phyloP scores from a whole-genome alignment of 345 rosid genomes.

The Eucalyptus viminalis region DNA sequence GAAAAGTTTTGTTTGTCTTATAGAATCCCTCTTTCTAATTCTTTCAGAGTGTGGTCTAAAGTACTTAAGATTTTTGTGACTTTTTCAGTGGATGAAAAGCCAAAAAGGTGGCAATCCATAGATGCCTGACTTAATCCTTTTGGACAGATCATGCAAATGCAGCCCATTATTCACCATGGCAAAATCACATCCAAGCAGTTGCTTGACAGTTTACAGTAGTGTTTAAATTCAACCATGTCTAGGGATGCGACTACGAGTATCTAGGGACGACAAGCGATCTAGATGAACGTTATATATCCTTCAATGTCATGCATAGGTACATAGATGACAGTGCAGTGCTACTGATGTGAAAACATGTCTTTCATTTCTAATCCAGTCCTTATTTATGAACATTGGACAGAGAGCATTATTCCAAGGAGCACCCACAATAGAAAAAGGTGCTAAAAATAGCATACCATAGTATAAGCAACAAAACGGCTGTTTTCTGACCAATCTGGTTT shows the following conservation, averaged over 20 bases:
- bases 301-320: neutral
- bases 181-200: neutral
- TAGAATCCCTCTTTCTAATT: neutral
- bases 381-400: neutral
- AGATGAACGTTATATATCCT: neutral
- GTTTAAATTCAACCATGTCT: neutral
- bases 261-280: neutral
- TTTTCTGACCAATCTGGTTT: constrained; percentile 81
- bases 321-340: neutral
- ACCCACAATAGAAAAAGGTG: neutral
- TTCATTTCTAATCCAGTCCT: neutral
- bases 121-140: neutral
- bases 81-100: neutral
- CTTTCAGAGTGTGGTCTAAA: neutral
- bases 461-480: constrained; percentile 91
- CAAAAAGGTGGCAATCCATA: neutral
- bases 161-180: neutral
- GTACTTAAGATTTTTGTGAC: neutral
- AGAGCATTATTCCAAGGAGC: neutral
- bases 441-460: constrained; percentile 35
- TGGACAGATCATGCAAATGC: neutral
- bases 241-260: neutral
- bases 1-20: neutral
- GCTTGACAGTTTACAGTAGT: neutral
- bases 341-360: neutral